Base-by-base conservation (phyloP, 495 filamentous ascomycete genomes). In the Geoglossum glabrum region DNA sequence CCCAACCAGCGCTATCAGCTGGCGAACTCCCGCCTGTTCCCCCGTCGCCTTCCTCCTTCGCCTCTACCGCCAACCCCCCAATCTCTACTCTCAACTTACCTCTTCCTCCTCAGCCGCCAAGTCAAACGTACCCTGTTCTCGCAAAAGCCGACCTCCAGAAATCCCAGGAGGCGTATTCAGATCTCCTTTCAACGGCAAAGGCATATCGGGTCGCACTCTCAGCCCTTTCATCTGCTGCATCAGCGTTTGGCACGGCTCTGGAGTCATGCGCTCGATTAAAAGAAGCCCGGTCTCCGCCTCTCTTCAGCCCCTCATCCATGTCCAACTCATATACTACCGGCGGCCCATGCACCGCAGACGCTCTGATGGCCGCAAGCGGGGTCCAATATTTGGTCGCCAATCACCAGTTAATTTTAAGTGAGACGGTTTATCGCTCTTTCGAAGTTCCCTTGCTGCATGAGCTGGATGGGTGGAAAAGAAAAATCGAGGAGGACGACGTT, bases 371-470 rank as follows among this genome's bases (percentile, higher is more conserved):
- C 36, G 74, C 76, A 10, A 74, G 75, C 36, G 79, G 79, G n/a
- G 69, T 83, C 46, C 79, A 83, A 61, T 78, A 83, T 61, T 67
- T 83, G 27, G 73, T 82, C 23, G 79, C 78, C 13, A 83, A 81
- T 65, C 80, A 83, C 65, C 77, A 79, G 64, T 76, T 81, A 59
- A 81, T 83, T 59, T 70, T 83, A 0, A 72, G 69, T 25, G 79
- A 83, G 62, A 79, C 76, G 4, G 74, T 83, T n/a, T 82, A 83
- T 65, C 69, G 79, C 19, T 72, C 71, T 46, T 83, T 83, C 61
- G 79, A 83, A 64, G 79, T 82, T 8, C 79, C 79, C 27, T 66
- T 83, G 21, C 67, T 83, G 28, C 79, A 82, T 65, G 79, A 83
- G 65, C 67, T 83, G 47, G 79, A 83, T 63, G 71, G 71, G 43